phyloP scores from a whole-genome alignment of 371 early-diverging fungal species.

The Sanchytrium tribonematis region DNA sequence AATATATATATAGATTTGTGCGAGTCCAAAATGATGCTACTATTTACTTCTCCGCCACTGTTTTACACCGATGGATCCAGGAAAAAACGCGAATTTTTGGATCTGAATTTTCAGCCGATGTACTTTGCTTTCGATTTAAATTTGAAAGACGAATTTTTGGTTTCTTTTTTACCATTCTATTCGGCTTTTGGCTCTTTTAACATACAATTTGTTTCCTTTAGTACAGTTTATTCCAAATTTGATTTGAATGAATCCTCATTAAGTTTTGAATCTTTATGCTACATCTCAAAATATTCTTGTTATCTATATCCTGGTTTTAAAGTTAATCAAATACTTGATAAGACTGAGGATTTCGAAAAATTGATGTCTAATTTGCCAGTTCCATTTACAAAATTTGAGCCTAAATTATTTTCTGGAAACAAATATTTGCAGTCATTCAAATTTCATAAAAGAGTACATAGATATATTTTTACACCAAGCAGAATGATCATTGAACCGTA shows the following conservation, averaged over 20 bases:
- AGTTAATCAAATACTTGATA: background rate
- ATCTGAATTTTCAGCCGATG: background rate
- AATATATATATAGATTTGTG: background rate
- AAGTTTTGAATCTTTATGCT: background rate
- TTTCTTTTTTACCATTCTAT: background rate
- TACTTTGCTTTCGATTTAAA: background rate
- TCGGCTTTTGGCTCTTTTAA: background rate
- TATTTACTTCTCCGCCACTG: background rate
- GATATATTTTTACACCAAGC: slow-evolving; percentile 20
- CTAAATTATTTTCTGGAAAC: too few species aligned
- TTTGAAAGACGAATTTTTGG: background rate
- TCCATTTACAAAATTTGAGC: background rate
- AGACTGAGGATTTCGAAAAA: background rate
- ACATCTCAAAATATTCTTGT: background rate
- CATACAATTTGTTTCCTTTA: background rate
- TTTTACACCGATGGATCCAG: background rate
- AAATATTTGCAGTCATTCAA: background rate
- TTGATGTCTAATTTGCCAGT: background rate
- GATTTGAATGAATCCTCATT: background rate
- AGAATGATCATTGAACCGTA: slow-evolving; percentile 25
- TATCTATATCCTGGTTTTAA: background rate
- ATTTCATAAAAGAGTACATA: background rate
- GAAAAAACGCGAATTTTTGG: background rate
- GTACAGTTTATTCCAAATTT: background rate
- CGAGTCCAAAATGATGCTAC: background rate